Base-by-base conservation (phyloP, 768 basidiomycete genomes). In the Pleurotus salmoneostramineus region DNA sequence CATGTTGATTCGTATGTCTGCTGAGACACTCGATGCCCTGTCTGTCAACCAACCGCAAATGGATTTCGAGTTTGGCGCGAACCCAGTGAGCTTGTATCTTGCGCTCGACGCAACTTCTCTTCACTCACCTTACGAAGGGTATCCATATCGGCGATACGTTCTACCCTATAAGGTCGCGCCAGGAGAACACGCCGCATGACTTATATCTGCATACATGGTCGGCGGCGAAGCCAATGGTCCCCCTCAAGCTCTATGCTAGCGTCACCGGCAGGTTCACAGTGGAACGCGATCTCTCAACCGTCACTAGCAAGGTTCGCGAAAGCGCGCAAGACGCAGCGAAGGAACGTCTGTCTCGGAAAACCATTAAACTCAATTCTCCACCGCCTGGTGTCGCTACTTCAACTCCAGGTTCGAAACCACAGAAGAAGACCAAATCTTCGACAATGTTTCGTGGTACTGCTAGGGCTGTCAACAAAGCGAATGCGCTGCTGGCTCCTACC, bases 1-100 rank as follows among this genome's bases (percentile, higher is more conserved):
- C 49, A 85, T 91, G 83, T 74, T 92, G 50, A 80, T 92, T 42
- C 85, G 88, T 57, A 78, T 92, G 80, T 83, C 90, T 3, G 77
- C 81, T 35, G 87, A 89, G 68, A 83, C 87, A 0, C 75, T 91
- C 59, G 84, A 89, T 56, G 85, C 86, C 0, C 80, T 91, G 44
- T 80, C 84, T 44, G 72, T 75, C 37, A 69, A 75, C 12, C 76
- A 77, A 3, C 68, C 73, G 0, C 71, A 66, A 52, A 69, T 91
- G 66, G 72, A 84, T 42, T 80, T 91, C 59, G 79, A 85, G 60
- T 88, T 91, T 64, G 83, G 83, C 21, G 74, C 81, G 35, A 74
- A 65, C 47, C 81, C 87, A 45, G 89, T 89, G 64, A 66, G 83
- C 71, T 55, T 56, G 21, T 27, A 33, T 21, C 56, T 42, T 58